Evolutionary conservation across 2,329 filamentous ascomycete genomes (phyloP).

Genomic region (Lithohypha guttulata): DNA sequence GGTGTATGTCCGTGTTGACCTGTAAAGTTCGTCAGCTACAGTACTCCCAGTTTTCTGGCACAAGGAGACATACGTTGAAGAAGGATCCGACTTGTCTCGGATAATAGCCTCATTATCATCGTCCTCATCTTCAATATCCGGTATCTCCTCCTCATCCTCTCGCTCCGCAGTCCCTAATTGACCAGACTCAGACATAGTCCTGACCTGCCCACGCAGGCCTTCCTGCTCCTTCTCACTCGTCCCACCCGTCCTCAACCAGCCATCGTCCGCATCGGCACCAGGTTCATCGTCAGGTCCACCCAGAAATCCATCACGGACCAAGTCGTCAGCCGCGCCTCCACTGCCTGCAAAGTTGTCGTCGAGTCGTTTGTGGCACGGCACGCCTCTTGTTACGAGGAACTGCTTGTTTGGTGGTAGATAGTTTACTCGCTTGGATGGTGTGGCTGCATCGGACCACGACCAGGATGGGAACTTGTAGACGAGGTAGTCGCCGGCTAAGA

Average conservation of each 20-base stretch:
- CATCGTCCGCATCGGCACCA: conserved; percentile 54
- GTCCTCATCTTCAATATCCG: conserved; percentile 96
- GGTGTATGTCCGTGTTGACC: conserved; percentile 82
- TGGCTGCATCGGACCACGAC: conserved; percentile 87
- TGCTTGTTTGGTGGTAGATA: conserved; percentile 86
- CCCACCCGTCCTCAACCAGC: conserved; percentile 83
- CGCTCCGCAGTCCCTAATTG: conserved; percentile 65
- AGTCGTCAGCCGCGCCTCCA: conserved; percentile 72
- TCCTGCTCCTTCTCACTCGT: conserved; percentile 52
- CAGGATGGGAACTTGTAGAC: conserved; percentile 99
- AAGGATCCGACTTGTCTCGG: conserved; percentile 52
- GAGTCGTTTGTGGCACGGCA: conserved; percentile 83
- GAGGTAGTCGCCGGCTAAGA: conserved; percentile 90
- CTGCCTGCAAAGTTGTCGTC: conserved; percentile 89
- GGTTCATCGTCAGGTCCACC: conserved; percentile 37
- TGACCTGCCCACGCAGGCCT: conserved; percentile 66
- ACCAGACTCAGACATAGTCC: conserved; percentile 80
- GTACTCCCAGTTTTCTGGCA: background rate
- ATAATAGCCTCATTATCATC: conserved; percentile 94
- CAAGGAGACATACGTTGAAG: conserved; percentile 41
- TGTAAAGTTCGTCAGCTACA: conserved; percentile 28
- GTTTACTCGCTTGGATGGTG: conserved; percentile 62
- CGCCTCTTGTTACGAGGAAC: conserved; percentile 86
- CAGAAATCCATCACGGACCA: conserved; percentile 67
- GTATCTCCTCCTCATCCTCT: conserved; percentile 70